Base-by-base conservation (phyloP, 192 early-diverging fungal species). In the Linnemannia exigua region DNA sequence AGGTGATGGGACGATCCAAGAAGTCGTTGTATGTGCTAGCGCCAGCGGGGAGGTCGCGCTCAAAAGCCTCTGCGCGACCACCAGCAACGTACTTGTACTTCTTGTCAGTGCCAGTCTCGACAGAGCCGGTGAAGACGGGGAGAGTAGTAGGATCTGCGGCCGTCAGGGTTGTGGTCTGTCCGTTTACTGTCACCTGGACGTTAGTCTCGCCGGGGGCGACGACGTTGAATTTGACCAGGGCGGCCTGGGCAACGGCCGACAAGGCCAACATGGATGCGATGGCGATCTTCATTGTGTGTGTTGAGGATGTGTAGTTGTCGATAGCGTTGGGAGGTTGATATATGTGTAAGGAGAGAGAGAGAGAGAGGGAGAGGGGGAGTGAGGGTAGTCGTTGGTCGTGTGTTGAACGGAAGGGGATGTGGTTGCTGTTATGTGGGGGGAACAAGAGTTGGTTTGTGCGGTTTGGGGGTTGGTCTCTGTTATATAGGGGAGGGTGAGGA, bases 1-100 rank as follows among this genome's bases (percentile, higher is more conserved):
- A 90, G 25, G 90, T 88, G 41, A 89, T 67, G 20, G 84, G 82
- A 44, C 90, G 90, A 58, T 81, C 63, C 36, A 82, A 77, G 44
- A 89, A 90, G 31, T 90, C 90, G 66, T 90, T 89, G 25, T 76
- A 76, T 22, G 90, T 89, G 25, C 70, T 66, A 44, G 25, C 36
- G 33, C 74, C 68, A 5, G 74, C 12, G 22, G 81, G 82, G 22
- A 90, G 58, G n/a, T 67, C 47, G 67, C 90, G 81, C n/a, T 88
- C 83, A 79, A 90, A 90, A 25, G 74, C 14, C 74, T 90, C 90
- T 36, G 83, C 52, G 4, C 67, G 37, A 71, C 87, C 84, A 36
- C 70, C 84, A 25, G 77, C 88, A 25, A 88, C 54, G 63, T 90
- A 90, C 73, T 90, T 90, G 66, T 90, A 90, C 51, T 78, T 74